Percentiles rank a stretch among this genome's conserved stretches.
Conservation (phyloP, 345 rosid species). For the Psidium guajava region DNA sequence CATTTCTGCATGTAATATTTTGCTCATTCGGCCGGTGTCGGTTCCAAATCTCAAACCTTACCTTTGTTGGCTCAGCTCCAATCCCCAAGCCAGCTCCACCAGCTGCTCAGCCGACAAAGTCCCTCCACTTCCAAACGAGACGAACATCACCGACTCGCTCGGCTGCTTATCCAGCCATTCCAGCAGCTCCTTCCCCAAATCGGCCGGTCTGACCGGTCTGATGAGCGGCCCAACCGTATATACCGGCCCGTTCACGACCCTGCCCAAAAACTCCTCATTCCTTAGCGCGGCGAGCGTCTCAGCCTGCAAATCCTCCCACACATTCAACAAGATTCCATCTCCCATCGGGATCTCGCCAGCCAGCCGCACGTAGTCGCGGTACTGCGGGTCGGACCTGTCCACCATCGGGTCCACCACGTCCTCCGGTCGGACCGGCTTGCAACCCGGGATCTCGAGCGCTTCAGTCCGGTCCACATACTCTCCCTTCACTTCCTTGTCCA, state of each 20-base stretch:
- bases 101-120: constrained; percentile 35
- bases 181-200: neutral
- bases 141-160: constrained; percentile 38
- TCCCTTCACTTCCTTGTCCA: constrained; percentile 25
- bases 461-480: constrained; percentile 17
- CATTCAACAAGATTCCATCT: constrained; percentile 51
- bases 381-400: constrained; percentile 14
- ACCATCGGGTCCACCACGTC: constrained; percentile 29
- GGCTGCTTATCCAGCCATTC: constrained; percentile 49
- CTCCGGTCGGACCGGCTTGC: constrained; percentile 26
- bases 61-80: constrained; percentile 43
- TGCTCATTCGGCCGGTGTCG: neutral
- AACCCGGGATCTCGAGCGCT: constrained; percentile 41
- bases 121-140: constrained; percentile 73
- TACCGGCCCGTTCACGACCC: constrained; percentile 15
- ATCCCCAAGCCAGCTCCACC: constrained; percentile 50
- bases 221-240: constrained; percentile 39
- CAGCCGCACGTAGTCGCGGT: constrained; percentile 1
- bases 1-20: neutral
- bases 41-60: neutral
- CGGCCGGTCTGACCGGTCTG: neutral
- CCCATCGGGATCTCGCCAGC: constrained; percentile 14
- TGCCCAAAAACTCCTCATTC: constrained; percentile 7
- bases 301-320: constrained; percentile 46
- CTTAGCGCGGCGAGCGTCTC: constrained; percentile 25